Evolutionary conservation across 2,329 filamentous ascomycete species (phyloP).

Genomic region (Phialophora chinensis): DNA sequence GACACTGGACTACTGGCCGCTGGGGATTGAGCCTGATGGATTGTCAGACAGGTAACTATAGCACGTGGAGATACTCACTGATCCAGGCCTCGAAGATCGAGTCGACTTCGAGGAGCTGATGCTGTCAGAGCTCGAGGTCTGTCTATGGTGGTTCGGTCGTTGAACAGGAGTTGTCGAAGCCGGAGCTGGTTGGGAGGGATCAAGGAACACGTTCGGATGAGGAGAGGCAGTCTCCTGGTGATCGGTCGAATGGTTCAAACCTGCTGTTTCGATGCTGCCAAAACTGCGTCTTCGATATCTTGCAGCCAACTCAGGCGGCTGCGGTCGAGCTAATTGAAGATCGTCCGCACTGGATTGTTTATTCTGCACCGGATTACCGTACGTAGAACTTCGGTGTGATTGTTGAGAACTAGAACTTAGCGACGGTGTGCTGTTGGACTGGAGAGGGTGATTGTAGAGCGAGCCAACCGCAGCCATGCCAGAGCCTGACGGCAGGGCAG

Average conservation of each 20-base stretch:
- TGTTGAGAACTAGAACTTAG: conserved; percentile 41
- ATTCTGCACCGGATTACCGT: conserved; percentile 58
- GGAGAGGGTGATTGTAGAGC: conserved; percentile 57
- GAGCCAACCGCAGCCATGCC: conserved; percentile 63
- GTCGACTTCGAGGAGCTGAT: conserved; percentile 54
- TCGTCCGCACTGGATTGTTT: conserved; percentile 72
- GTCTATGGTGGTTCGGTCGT: conserved; percentile 49
- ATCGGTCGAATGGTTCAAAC: conserved; percentile 46
- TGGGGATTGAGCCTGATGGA: conserved; percentile 17
- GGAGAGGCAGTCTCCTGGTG: conserved; percentile 39
- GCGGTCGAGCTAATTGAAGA: conserved; percentile 59
- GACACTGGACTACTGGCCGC: conserved; percentile 6
- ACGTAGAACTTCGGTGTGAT: conserved; percentile 43
- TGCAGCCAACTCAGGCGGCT: conserved; percentile 70
- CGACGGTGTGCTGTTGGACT: conserved; percentile 46
- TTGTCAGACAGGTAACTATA: conserved; percentile 28
- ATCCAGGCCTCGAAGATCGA: conserved; percentile 64
- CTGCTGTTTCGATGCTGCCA: conserved; percentile 65
- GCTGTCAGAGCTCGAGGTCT: conserved; percentile 70
- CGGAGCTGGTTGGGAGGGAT: conserved; percentile 32
- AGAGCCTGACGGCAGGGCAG: conserved; percentile 58
- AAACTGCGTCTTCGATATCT: conserved; percentile 83
- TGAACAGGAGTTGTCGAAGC: conserved; percentile 22
- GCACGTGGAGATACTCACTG: conserved; percentile 61
- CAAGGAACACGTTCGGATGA: conserved; percentile 45